Base-by-base conservation (phyloP, 1,284 basidiomycete species). In the Mycena citricolor region DNA sequence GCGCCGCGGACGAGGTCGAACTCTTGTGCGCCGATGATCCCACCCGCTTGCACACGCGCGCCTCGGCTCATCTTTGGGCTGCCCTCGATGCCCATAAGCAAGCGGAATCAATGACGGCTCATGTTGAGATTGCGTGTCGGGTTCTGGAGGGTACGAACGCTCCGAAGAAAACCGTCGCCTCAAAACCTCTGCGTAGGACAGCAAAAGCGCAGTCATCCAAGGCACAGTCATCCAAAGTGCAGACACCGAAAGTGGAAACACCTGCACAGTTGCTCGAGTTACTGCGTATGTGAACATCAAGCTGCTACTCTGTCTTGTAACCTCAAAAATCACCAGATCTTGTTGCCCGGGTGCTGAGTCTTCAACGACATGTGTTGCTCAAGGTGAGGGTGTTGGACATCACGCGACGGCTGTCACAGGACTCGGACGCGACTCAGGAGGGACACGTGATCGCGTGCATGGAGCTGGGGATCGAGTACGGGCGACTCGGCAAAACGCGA, bases 391-490 rank as follows among this genome's bases (percentile, higher is more conserved):
- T 83, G 6, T 63, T 85, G 6, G 70, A 75, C 39, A 58, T 68
- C 7, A 68, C 74, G 10, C 67, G 74, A 30, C 68, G 64, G 23
- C 44, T 82, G 2, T 73, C 73, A 42, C 58, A 56, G n/a, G 64
- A 71, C 20, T 43, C 54, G 0, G 67, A 69, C n/a, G 56, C 64
- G 0, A 73, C 69, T 21, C 8, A 28, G 33, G 12, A 31, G 91
- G 91, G 70, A 5, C 89, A 83, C 55, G 69, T 90, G 8, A 63
- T 66, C 1, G 67, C 79, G 1, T 90, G 86, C 1, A 67, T 83
- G 2, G 78, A 83, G 23, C 74, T 94, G 2, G 91, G 86, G 0
- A 72, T 80, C 34, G 86, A 92, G 57, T 91, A 92, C 57, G 67
- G 83, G 26, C 77, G 76, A 33, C 73, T 95, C 1, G 92, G 93